phyloP scores from a whole-genome alignment of 2,329 filamentous ascomycete genomes.

The Microdochium trichocladiopsis region DNA sequence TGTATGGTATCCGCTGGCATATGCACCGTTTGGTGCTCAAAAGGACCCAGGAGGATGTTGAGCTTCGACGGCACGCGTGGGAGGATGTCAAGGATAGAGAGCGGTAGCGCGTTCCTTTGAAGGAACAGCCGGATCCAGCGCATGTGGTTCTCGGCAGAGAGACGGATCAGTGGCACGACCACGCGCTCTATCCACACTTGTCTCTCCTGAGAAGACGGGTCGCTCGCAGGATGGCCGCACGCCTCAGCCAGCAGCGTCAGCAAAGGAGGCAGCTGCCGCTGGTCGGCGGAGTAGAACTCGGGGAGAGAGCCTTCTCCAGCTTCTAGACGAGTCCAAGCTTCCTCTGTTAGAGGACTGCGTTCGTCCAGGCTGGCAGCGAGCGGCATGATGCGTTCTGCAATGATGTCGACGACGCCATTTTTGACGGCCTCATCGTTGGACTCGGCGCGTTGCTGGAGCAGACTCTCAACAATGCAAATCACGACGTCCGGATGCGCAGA shows the following conservation, averaged over 20 bases:
- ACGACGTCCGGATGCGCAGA: conserved; percentile 24
- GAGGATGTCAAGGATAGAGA: conserved; percentile 11
- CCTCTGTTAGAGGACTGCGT: conserved; percentile 14
- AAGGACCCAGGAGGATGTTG: conserved; percentile 4
- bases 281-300: conserved; percentile 4
- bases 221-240: neutral
- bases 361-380: conserved; percentile 21
- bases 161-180: conserved; percentile 13
- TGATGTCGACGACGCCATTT: conserved; percentile 12
- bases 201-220: neutral
- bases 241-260: conserved; percentile 5
- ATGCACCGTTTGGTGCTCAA: conserved; percentile 4
- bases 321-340: conserved; percentile 16
- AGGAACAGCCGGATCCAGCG: conserved; percentile 25
- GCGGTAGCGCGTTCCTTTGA: conserved; percentile 15
- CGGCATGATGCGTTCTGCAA: conserved; percentile 18
- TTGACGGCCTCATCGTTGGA: conserved; percentile 8
- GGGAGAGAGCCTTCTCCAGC: conserved; percentile 3
- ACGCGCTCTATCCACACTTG: conserved; percentile 13
- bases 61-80: conserved; percentile 14
- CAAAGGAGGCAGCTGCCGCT: conserved; percentile 8
- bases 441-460: conserved; percentile 13
- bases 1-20: neutral
- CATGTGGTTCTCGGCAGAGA: conserved; percentile 18
- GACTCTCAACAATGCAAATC: conserved; percentile 17